These are phyloP conservation scores for Jamesozyma rosinii DNA, from an alignment of 805 yeast species.

Conservation along the genomic window DNA sequence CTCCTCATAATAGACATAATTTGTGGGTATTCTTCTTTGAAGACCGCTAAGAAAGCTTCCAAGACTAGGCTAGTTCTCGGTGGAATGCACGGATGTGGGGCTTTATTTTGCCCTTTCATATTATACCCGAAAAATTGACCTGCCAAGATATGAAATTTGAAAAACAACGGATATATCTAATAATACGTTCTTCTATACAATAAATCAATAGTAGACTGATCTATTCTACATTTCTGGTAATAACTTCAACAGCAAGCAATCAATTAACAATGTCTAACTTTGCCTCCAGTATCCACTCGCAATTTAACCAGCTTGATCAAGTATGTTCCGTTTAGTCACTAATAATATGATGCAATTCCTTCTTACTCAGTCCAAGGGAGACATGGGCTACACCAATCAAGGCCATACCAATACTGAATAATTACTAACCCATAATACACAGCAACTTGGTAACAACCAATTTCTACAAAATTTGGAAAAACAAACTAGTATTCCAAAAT, in stretches of 20 bases:
- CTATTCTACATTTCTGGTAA: not conserved
- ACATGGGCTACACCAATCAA: no score
- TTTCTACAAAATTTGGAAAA: constrained; percentile 35
- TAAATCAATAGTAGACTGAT: no score
- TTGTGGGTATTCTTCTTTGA: no score
- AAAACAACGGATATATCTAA: not conserved
- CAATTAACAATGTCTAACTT: constrained; percentile 33
- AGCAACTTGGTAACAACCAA: constrained; percentile 28
- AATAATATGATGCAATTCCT: no score
- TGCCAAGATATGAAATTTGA: no score
- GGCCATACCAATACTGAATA: no score
- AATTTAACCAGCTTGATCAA: constrained; percentile 34
- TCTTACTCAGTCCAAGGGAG: no score
- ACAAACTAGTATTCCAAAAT: constrained; percentile 58
- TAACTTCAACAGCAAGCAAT: not conserved
- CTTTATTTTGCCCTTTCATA: not conserved
- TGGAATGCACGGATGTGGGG: not conserved
- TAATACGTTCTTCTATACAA: not conserved
- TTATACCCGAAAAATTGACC: no score
- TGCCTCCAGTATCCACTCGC: constrained; percentile 38
- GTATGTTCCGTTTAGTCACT: constrained; percentile 4
- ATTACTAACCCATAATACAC: not conserved
- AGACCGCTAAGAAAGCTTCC: no score
- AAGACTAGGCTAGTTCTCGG: no score
- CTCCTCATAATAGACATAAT: no score